Evolutionary conservation across 768 basidiomycete genomes (phyloP), one percentile per base, ranked within the genome.

Genomic region (Leccinellum rugosiceps): DNA sequence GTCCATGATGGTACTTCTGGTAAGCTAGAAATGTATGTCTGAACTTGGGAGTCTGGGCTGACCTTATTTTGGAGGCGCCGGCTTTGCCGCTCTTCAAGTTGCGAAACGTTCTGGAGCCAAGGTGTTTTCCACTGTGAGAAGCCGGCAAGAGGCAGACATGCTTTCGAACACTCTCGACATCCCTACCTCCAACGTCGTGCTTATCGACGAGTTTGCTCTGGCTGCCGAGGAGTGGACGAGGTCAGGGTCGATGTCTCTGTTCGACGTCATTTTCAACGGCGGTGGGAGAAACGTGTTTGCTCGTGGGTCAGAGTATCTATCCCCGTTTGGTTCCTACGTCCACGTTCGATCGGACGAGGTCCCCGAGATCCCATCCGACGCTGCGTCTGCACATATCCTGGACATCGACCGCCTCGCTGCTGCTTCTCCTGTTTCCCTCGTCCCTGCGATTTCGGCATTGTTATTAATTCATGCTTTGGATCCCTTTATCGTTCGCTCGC

Each of bases 1-100:
- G 52, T 71, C 19, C 69, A 71, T 17, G 66, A 70, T 47, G 70
- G 62, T 14, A 30, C 58, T 31, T 70, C 69, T 52, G 62, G 69
- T 70, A 55, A n/a, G 31, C n/a, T 11, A 14, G 3, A 35, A 4
- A 3, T 19, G 4, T 17, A 3, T 9, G 3, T 14, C 19, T 6
- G 38, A 26, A 32, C 4, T 19, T 11, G 6, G 6, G 23, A 31
- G n/a, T 9, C 1, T 35, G 21, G 32, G 15, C 58, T 63, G 19
- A 59, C 17, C 34, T 26, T 21, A 2, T 17, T 31, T 50, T 28
- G 25, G 21, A 70, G 70, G 55, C 49, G 61, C 55, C 41, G 70
- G 70, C 10, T 67, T 44, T 2, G 63, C 64, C 30, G 70, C 70
- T 19, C 25, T 71, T n/a, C 69, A 69, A 47, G 32, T 71, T 14